phyloP scores from a whole-genome alignment of 352 stramenopile genomes.

The Globisporangium rhizosaccharum region DNA sequence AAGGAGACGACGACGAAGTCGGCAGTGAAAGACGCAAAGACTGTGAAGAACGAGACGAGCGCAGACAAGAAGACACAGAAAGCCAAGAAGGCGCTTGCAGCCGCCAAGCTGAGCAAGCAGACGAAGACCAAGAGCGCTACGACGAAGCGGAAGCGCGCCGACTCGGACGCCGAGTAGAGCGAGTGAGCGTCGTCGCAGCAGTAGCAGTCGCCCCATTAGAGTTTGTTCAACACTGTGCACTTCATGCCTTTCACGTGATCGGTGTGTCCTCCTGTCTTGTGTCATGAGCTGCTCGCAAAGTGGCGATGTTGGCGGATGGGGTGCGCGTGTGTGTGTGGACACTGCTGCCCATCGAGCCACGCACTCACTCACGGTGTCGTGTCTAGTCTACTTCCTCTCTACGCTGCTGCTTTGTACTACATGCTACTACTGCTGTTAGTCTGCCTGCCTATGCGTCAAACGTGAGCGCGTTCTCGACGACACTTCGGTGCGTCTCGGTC shows the following conservation, averaged over 20 bases:
- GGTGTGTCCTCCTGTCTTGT: not conserved
- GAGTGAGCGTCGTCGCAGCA: slow-evolving; percentile 18
- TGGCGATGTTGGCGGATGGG: not conserved
- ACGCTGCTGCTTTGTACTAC: not conserved
- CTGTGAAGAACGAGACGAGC: not conserved
- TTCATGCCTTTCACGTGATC: not conserved
- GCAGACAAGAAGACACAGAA: slow-evolving; percentile 11
- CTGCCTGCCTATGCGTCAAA: slow-evolving; percentile 9
- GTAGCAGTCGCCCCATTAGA: slow-evolving; percentile 8
- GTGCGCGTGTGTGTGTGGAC: no score
- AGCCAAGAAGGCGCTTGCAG: slow-evolving; percentile 3
- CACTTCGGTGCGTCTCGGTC: slow-evolving; percentile 59
- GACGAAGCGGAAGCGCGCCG: slow-evolving; percentile 59
- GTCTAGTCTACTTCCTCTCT: not conserved
- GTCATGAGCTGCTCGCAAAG: not conserved
- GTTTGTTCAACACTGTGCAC: slow-evolving; percentile 7
- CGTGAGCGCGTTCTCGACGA: slow-evolving; percentile 39
- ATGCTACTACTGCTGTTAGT: not conserved
- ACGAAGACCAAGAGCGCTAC: slow-evolving; percentile 8
- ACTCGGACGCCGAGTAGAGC: slow-evolving; percentile 7
- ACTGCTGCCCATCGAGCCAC: not conserved
- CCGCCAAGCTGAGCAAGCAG: slow-evolving; percentile 6
- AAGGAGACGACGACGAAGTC: slow-evolving; percentile 4
- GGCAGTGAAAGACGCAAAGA: slow-evolving; percentile 4
- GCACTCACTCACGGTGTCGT: not conserved